Conservation (phyloP, 768 basidiomycete genomes). For the Mrakia blollopis region DNA sequence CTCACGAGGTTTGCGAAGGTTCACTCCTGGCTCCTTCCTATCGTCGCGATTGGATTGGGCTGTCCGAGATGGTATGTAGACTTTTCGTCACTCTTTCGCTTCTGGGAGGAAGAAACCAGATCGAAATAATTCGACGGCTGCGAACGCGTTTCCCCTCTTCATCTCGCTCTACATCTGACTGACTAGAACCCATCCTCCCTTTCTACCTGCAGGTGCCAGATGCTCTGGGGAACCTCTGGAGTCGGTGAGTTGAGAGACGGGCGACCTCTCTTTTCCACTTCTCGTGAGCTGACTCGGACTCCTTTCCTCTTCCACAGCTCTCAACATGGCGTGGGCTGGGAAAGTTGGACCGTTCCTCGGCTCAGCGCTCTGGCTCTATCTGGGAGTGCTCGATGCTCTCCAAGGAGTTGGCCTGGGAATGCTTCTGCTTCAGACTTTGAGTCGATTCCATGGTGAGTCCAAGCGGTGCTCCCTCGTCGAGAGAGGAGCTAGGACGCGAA, state of each 20-base stretch:
- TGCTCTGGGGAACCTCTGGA: constrained; percentile 75
- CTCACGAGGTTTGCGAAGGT: constrained; percentile 76
- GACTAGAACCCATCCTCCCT: no score
- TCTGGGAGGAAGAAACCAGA: no score
- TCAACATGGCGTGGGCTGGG: constrained; percentile 93
- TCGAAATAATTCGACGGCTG: no score
- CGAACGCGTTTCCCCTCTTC: no score
- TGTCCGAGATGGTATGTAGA: constrained; percentile 60
- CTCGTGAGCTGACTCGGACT: background rate
- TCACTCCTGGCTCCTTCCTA: constrained; percentile 89
- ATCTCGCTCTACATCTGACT: no score
- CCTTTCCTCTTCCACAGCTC: constrained; percentile 25
- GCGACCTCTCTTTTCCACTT: no score
- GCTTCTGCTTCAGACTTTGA: constrained; percentile 48
- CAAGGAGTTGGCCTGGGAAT: constrained; percentile 91
- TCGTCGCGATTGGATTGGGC: constrained; percentile 90
- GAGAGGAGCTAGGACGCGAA: no score
- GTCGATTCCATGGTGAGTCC: constrained; percentile 28
- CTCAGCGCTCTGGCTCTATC: constrained; percentile 85
- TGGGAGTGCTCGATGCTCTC: constrained; percentile 86
- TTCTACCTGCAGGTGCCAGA: constrained; percentile 58
- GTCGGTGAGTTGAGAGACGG: constrained; percentile 54
- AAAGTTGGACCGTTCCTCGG: constrained; percentile 55
- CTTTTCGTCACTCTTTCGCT: no score
- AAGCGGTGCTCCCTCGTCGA: no score